Evolutionary conservation across 2,329 filamentous ascomycete genomes (phyloP).

Genomic region (Zarea fungicola): DNA sequence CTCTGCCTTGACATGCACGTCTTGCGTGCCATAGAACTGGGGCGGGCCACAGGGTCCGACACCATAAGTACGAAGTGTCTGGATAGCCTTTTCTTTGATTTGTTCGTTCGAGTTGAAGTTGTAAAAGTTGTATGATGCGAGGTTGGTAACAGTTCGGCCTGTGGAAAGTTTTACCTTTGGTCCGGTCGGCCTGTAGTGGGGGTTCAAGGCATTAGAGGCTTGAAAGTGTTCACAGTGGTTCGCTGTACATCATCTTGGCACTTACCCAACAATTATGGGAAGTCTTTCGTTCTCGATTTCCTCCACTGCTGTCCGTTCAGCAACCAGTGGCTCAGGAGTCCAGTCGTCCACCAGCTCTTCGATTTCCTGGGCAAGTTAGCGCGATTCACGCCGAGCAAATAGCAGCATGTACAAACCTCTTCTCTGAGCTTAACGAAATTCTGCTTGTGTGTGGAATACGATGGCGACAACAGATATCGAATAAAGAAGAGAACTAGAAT

Average conservation of each 20-base stretch:
- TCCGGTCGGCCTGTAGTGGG: slow-evolving; percentile 65
- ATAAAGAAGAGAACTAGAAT: slow-evolving; percentile 94
- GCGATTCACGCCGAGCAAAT: neutral
- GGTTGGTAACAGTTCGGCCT: slow-evolving; percentile 86
- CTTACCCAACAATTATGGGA: slow-evolving; percentile 81
- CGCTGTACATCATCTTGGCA: neutral
- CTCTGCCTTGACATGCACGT: slow-evolving; percentile 97
- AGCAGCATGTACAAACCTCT: slow-evolving; percentile 41
- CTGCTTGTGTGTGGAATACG: slow-evolving; percentile 85
- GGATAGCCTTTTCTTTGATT: slow-evolving; percentile 91
- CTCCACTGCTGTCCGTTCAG: slow-evolving; percentile 67
- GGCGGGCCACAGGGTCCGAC: slow-evolving; percentile 95
- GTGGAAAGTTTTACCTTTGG: slow-evolving; percentile 85
- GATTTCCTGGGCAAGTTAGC: slow-evolving; percentile 61
- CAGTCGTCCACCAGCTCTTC: slow-evolving; percentile 96
- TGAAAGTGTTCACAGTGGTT: neutral
- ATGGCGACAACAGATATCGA: slow-evolving; percentile 83
- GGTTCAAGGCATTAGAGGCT: too few relatives aligned
- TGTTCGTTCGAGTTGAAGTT: slow-evolving; percentile 92
- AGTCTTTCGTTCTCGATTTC: slow-evolving; percentile 77
- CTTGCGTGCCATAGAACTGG: slow-evolving; percentile 96
- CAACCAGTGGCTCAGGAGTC: slow-evolving; percentile 87
- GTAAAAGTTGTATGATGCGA: slow-evolving; percentile 95
- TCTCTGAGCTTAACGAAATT: slow-evolving; percentile 86
- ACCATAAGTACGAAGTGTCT: slow-evolving; percentile 89